Base-by-base conservation (phyloP, 78 protist genomes). In the Diacronema lutheri region DNA sequence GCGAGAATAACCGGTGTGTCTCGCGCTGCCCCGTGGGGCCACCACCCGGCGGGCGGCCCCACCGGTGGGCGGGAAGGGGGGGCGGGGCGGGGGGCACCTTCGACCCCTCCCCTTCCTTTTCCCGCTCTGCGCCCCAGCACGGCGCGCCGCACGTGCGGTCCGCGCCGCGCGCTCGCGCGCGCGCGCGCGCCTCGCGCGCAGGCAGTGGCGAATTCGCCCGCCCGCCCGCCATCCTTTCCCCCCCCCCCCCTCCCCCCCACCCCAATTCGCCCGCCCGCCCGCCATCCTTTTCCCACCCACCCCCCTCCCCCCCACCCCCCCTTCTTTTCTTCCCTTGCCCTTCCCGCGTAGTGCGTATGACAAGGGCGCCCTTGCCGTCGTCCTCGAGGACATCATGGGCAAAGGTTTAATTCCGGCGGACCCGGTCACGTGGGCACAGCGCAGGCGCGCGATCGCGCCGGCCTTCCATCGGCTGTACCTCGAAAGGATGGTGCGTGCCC, bases 341-440 rank as follows among this genome's bases (percentile, higher is more conserved):
- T n/a, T n/a, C n/a, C n/a, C n/a, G n/a, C n/a, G 1, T 35, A 20
- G 13, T 6, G 25, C 20, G 21, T 71, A 71, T 58, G 79, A 71
- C 57, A 71, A 71, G 35, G 79, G 79, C 19, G 38, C 29, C 21
- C 79, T 71, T 6, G 55, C 79, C 12, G 35, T 71, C 9, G 79
- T 71, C 35, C 79, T 71, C 58, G 79, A 71, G 57, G 79, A 74
- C 57, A 83, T 83, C 87, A 57, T 83, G 40, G 87, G 87, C 44
- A 83, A 83, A 58, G 58, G 87, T 0, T 35, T 83, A 16, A 74
- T 83, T 41, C 46, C 87, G 7, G 87, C 74, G 33, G 76, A 68
- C 38, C 80, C 60, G 19, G 81, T 37, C 29, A 74, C 87, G 33
- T 83, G 74, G 66, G 68, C 65, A 25, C 68, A 83, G 68, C 40